These are phyloP conservation scores for Fraxinus sp. DNA, from an alignment of 305 asterid genomes.

Conservation along the genomic window DNA sequence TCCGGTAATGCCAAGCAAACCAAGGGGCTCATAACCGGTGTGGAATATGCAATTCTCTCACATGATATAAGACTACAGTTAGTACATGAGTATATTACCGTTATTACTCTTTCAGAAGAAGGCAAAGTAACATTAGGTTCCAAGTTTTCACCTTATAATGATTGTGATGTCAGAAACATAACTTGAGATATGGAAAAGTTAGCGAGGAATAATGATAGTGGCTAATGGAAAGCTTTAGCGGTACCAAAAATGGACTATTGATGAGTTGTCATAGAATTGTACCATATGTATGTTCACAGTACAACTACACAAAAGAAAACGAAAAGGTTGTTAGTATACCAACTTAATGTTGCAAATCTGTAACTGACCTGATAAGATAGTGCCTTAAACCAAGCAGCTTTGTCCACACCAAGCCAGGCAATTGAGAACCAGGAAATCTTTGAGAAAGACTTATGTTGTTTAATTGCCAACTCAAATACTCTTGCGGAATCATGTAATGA, in stretches of 20 bases:
- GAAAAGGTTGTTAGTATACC: neutral
- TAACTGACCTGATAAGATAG: constrained; percentile 86
- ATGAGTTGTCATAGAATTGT: neutral
- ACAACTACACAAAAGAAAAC: neutral
- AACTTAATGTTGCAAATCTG: constrained; percentile 1
- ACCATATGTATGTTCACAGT: constrained; percentile 10
- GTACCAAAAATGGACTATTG: neutral
- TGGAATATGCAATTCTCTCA: neutral
- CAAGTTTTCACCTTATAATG: neutral
- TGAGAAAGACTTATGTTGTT: constrained; percentile 59
- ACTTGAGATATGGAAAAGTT: neutral
- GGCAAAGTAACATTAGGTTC: neutral
- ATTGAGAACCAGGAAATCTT: constrained; percentile 84
- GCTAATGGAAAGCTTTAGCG: neutral
- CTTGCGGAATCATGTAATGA: constrained; percentile 95
- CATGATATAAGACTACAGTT: neutral
- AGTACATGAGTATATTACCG: neutral
- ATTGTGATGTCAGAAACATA: neutral
- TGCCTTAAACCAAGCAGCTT: constrained; percentile 75
- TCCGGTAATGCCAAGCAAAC: neutral
- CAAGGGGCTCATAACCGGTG: neutral
- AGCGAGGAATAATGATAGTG: neutral
- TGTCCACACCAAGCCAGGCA: constrained; percentile 91
- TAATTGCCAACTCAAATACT: constrained; percentile 79
- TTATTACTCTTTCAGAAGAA: neutral